Conservation (phyloP, 257 asterid species). For the Leonotis leonurus region DNA sequence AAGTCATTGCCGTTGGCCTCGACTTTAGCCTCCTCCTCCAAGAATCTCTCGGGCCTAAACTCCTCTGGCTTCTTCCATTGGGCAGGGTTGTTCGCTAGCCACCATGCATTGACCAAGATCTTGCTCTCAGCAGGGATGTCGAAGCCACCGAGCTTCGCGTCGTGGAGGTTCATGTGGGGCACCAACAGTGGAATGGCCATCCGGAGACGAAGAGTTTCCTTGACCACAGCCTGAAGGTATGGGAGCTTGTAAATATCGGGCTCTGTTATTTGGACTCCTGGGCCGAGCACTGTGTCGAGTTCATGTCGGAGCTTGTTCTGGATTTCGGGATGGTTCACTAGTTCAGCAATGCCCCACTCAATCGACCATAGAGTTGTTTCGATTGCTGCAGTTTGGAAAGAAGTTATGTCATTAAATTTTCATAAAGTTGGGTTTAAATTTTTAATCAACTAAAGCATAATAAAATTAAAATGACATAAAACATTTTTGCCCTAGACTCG, state of each 20-base stretch:
- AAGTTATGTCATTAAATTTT: background rate
- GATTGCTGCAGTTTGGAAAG: slow-evolving; percentile 42
- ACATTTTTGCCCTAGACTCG: background rate
- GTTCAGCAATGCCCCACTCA: slow-evolving; percentile 85
- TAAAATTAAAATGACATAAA: background rate
- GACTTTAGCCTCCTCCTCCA: slow-evolving; percentile 73
- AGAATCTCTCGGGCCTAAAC: slow-evolving; percentile 74
- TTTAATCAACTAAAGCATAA: background rate
- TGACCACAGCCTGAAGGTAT: slow-evolving; percentile 75
- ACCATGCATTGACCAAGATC: slow-evolving; percentile 80
- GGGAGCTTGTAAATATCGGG: slow-evolving; percentile 65
- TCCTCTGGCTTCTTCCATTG: slow-evolving; percentile 80
- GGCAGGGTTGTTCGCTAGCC: slow-evolving; percentile 63
- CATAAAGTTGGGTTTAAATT: background rate
- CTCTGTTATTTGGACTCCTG: slow-evolving; percentile 61
- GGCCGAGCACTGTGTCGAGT: slow-evolving; percentile 58
- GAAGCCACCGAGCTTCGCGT: slow-evolving; percentile 60
- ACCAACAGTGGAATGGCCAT: slow-evolving; percentile 87
- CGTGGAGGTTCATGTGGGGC: slow-evolving; percentile 90
- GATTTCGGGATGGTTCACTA: slow-evolving; percentile 72
- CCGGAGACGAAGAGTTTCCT: slow-evolving; percentile 72
- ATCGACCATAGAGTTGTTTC: slow-evolving; percentile 88
- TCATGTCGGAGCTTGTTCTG: slow-evolving; percentile 64
- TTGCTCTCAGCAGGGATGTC: slow-evolving; percentile 94
- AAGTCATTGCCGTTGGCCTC: slow-evolving; percentile 80